Percentiles rank a stretch among this genome's conserved stretches.
Evolutionary conservation across 164 flowering plant genomes (phyloP).

Genomic region (Santalum album): DNA sequence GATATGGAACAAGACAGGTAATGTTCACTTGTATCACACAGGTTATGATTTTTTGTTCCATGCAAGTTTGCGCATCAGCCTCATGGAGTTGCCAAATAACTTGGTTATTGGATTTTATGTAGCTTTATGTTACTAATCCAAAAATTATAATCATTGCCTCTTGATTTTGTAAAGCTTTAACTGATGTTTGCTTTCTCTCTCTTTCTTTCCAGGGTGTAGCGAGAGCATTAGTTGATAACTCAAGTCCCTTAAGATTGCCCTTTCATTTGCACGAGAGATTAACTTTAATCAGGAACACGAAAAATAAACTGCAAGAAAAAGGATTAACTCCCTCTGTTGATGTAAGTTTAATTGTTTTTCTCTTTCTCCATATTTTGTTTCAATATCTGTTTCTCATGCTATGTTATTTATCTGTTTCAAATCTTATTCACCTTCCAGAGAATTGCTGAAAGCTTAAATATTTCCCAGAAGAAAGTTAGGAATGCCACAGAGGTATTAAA

Average conservation of each 20-base stretch:
- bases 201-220: constrained; percentile 70
- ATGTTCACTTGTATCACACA: too few species aligned
- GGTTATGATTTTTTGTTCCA: too few species aligned
- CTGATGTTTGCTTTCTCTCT: constrained; percentile 4
- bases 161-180: constrained; percentile 1
- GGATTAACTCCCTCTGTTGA: constrained; percentile 80
- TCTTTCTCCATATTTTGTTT: background rate
- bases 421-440: constrained; percentile 35
- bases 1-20: background rate
- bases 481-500: constrained; percentile 89
- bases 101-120: too few species aligned
- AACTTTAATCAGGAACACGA: constrained; percentile 67
- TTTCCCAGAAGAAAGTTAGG: constrained; percentile 77
- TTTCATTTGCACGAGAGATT: constrained; percentile 81
- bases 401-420: background rate
- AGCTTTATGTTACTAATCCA: too few species aligned
- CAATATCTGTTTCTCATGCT: background rate
- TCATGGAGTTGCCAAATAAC: too few species aligned
- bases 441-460: constrained; percentile 75
- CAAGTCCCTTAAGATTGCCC: constrained; percentile 79
- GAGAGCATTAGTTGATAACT: constrained; percentile 68
- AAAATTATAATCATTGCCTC: too few species aligned
- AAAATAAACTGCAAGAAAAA: constrained; percentile 54
- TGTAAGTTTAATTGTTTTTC: constrained; percentile 34
- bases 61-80: too few species aligned